A percentile compares a stretch with the other conserved stretches of the same genome.
These are phyloP conservation scores for Aspergillus olivimuriae DNA, from an alignment of 495 filamentous ascomycete genomes.

Conservation along the genomic window DNA sequence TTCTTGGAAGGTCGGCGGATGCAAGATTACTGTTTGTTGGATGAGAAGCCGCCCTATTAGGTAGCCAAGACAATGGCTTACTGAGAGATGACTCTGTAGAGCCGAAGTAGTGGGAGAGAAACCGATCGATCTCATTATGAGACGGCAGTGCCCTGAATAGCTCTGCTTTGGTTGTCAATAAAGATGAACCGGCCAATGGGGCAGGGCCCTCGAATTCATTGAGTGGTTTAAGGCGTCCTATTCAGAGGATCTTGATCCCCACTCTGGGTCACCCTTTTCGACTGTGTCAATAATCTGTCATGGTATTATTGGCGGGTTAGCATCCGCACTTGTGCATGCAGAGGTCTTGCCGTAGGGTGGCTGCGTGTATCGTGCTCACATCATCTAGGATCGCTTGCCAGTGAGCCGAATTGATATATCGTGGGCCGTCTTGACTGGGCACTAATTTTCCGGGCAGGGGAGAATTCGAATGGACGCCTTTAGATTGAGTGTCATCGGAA, in stretches of 20 bases:
- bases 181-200: slow-evolving; percentile 25
- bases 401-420: slow-evolving; percentile 30
- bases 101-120: slow-evolving; percentile 31
- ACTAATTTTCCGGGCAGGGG: too few species aligned
- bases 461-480: too few species aligned
- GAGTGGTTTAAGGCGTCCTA: slow-evolving; percentile 7
- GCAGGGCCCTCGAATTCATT: slow-evolving; percentile 17
- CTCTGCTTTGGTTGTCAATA: slow-evolving; percentile 17
- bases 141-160: slow-evolving; percentile 24
- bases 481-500: too few species aligned
- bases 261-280: slow-evolving; percentile 18
- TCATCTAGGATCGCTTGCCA: slow-evolving; percentile 38
- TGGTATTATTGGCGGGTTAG: neutral
- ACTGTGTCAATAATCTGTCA: slow-evolving; percentile 22
- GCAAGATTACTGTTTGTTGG: slow-evolving; percentile 24
- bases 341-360: too few species aligned
- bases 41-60: neutral
- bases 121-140: slow-evolving; percentile 22
- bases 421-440: too few species aligned
- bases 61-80: neutral
- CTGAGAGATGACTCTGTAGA: slow-evolving; percentile 26
- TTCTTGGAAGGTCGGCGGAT: slow-evolving; percentile 31
- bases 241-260: slow-evolving; percentile 15
- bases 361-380: slow-evolving; percentile 9
- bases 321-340: neutral